Conservation (phyloP, 805 yeast species). For the Zygosaccharomyces siamensis region DNA sequence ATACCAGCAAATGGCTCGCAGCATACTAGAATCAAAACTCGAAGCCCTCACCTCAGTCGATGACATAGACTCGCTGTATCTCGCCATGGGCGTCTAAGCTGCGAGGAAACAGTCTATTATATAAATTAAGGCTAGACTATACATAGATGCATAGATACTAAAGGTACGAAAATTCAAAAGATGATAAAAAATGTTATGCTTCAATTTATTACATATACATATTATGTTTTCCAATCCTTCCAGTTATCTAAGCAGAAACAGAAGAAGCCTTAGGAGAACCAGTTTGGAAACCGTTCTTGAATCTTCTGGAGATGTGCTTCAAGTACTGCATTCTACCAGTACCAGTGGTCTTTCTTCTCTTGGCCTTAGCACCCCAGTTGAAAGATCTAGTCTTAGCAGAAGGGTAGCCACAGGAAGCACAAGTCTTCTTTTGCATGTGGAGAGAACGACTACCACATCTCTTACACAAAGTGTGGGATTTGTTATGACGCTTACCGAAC, state of each 20-base stretch:
- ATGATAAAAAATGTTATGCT: constrained; percentile 8
- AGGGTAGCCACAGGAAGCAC: constrained; percentile 99
- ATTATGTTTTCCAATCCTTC: constrained; percentile 14
- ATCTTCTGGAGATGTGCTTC: constrained; percentile 95
- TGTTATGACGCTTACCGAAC: constrained; percentile 99
- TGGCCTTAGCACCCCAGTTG: constrained; percentile 99
- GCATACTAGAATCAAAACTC: constrained; percentile 47
- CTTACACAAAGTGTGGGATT: constrained; percentile 98
- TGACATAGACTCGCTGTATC: constrained; percentile 70
- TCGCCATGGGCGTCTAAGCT: constrained; percentile 49
- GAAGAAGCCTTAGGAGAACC: constrained; percentile 50
- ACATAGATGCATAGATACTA: constrained; percentile 3
- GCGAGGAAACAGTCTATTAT: constrained; percentile 2
- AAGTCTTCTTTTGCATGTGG: constrained; percentile 99
- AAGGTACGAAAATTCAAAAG: constrained; percentile 2
- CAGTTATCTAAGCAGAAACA: constrained; percentile 50
- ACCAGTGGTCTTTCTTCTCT: constrained; percentile 99
- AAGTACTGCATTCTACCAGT: constrained; percentile 99
- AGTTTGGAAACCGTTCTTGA: constrained; percentile 98
- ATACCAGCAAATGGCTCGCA: constrained; percentile 59
- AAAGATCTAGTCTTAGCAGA: constrained; percentile 96
- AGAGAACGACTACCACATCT: constrained; percentile 98
- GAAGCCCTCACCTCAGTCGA: constrained; percentile 59
- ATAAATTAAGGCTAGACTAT: constrained; percentile 9
- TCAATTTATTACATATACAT: constrained; percentile 7